phyloP scores from a whole-genome alignment of 2,329 filamentous ascomycete genomes.

The Pseudocercospora pini-densiflorae region DNA sequence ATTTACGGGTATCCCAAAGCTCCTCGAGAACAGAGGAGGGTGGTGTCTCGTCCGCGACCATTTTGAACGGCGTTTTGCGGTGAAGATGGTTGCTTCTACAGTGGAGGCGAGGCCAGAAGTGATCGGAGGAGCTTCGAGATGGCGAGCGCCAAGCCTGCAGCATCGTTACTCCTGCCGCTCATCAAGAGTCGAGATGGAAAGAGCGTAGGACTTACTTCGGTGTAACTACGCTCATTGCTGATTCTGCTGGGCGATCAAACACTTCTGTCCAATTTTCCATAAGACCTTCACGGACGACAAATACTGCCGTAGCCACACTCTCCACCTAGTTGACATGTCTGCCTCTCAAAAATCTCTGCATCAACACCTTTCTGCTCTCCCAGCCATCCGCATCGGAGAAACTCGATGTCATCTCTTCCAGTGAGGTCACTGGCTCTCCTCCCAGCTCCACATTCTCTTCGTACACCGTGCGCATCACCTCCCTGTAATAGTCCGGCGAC shows the following conservation, averaged over 20 bases:
- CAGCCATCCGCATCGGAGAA: too few species aligned
- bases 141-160: neutral
- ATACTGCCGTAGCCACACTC: too few species aligned
- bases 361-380: too few species aligned
- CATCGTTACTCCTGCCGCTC: neutral
- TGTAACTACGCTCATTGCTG: neutral
- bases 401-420: neutral
- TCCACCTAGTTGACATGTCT: too few species aligned
- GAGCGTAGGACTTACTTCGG: neutral
- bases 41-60: neutral
- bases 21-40: neutral
- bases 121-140: neutral
- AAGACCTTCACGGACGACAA: neutral
- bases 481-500: neutral
- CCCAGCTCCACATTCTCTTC: neutral
- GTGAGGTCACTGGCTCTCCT: neutral
- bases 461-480: neutral
- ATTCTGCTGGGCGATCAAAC: neutral
- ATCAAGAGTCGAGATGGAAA: neutral
- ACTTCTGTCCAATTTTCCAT: neutral
- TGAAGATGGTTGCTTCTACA: too few species aligned
- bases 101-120: neutral
- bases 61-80: neutral
- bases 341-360: too few species aligned
- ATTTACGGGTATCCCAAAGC: neutral